Evolutionary conservation across 2,329 filamentous ascomycete species (phyloP), one percentile per base, ranked within the genome.

Genomic region (Daldinia eschscholtzii): DNA sequence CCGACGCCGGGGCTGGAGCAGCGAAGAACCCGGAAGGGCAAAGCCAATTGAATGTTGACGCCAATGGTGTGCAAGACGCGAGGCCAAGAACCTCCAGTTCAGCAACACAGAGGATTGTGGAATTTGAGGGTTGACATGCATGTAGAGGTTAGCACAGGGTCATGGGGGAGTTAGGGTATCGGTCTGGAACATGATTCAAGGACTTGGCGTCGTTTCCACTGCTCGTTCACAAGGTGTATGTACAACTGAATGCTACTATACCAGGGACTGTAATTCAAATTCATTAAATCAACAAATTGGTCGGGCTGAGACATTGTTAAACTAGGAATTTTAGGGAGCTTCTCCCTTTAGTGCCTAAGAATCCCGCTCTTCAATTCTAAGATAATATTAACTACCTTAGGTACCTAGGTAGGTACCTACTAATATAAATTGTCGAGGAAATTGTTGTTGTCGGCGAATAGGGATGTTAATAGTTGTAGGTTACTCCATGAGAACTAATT

Each of bases 1-100:
- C 90, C 1, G 92, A 95, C 77, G 92, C 89, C 1, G 88, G 89
- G 72, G 89, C 91, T 0, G 87, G 87, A 12, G 87, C 81, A 18
- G 61, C 72, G 9, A 77, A 76, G 67, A 77, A 76, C 41, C 75
- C 77, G 61, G 76, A 77, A 72, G 76, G 76, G 74, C 69, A 75
- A 70, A 70, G 73, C 42, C 72, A 66, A 66, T 74, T 64, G 59
- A 72, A 70, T 67, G 66, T 78, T 67, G 79, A 75, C 35, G 71
- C 70, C 28, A 76, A 78, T 72, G 68, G 48, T 56, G 69, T 58
- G 61, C 73, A 71, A 65, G 72, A 64, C 20, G 73, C 68, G 50
- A 71, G 70, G 30, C 61, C 72, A 33, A 67, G 68, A 39, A 64
- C 70, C 39, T 42, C 71, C 48, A 79, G 74, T 71, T 75, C 77